Base-by-base conservation (phyloP, 768 basidiomycete species). In the Lentinula aciculospora region DNA sequence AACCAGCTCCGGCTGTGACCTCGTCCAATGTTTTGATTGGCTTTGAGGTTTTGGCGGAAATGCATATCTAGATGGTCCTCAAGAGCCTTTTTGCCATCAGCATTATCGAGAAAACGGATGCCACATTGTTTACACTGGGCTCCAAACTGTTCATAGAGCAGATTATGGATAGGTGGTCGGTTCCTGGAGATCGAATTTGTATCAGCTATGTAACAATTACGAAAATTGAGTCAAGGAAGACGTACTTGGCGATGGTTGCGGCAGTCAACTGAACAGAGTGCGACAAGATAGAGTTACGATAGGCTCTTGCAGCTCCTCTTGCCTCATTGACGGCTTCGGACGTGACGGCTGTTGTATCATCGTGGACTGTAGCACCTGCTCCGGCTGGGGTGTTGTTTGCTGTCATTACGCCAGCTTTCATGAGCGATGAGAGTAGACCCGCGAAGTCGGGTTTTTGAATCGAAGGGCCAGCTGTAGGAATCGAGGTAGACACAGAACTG, bases 31-130 rank as follows among this genome's bases (percentile, higher is more conserved):
- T 84, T 86, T 69, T 89, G 87, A 65, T 78, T 85, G 27, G 86
- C 85, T 69, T 89, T 90, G 59, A 88, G 82, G 66, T 98, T 98
- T 68, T 96, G 89, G 68, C 86, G 81, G 74, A 97, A 98, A 71
- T 99, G 96, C 88, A 92, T 89, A 69, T 99, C 96, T 65, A 98
- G 79, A 68, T 99, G 97, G 58, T 86, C 83, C 64, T 95, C 83
- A 78, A 94, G 80, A 37, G 74, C 77, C 68, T 84, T 87, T 74
- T 87, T 92, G 60, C 91, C 94, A 54, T 76, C 65, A 27, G 73
- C 67, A 29, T 81, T 84, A 63, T 92, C 90, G 48, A 88, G 75
- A 71, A 95, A 96, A 44, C 96, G 87, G 55, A 91, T 73, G 17
- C 89, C 92, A 74, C 96, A 99, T 66, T 98, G 95, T 72, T 88